A percentile compares a stretch with the other conserved stretches of the same genome.
These are phyloP conservation scores for Cyclanthera cordifolia DNA, from an alignment of 306 rosid species.

Conservation along the genomic window DNA sequence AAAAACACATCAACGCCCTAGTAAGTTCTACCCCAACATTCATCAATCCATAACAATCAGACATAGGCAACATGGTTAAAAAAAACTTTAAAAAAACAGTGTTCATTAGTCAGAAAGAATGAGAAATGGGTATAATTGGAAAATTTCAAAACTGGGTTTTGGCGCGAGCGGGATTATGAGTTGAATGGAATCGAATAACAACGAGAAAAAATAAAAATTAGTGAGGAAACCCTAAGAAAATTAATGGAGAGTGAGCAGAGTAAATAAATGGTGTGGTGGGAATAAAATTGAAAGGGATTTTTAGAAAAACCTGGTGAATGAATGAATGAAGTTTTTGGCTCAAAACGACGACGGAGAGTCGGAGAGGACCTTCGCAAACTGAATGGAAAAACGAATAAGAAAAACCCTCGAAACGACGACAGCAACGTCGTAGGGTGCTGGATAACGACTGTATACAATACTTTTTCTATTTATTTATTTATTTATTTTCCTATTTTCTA, in stretches of 20 bases:
- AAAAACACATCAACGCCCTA: not conserved
- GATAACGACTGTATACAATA: not conserved
- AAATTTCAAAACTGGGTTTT: not conserved
- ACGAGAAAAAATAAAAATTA: no score
- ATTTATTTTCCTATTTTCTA: not conserved
- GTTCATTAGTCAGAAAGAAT: not conserved
- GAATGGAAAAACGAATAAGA: not conserved
- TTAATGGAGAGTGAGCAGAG: not conserved
- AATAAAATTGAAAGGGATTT: not conserved
- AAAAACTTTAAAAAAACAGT: no score
- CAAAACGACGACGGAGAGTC: constrained; percentile 27
- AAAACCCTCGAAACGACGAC: constrained; percentile 18
- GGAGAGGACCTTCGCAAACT: constrained; percentile 17
- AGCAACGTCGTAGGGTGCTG: constrained; percentile 16
- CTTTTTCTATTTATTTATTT: not conserved
- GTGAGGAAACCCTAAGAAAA: not conserved
- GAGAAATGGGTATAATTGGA: not conserved
- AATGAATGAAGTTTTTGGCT: not conserved
- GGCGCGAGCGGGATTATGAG: not conserved
- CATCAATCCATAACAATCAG: not conserved
- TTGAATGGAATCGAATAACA: not conserved
- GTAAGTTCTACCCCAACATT: not conserved
- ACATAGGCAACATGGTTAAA: not conserved
- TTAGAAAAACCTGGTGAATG: not conserved
- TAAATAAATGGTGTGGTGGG: not conserved